Evolutionary conservation across 768 basidiomycete genomes (phyloP), one percentile per base, ranked within the genome.

Genomic region (Pleurotus eryngii): DNA sequence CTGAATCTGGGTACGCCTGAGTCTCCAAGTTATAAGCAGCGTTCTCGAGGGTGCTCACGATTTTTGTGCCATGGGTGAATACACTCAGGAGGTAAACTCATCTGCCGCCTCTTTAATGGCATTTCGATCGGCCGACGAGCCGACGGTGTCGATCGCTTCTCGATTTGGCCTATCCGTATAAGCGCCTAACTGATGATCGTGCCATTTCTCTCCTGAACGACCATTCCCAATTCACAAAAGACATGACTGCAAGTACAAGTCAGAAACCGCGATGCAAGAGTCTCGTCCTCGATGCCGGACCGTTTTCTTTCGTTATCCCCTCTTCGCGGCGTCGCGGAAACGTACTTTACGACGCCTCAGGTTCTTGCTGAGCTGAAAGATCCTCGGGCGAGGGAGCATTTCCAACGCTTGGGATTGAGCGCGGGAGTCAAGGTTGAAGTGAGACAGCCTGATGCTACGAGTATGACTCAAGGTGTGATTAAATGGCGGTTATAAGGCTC

Each of bases 281-380:
- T 60, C 82, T 98, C 12, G 87, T 98, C 5, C 85, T 98, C 49
- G 96, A 98, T 81, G 89, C 96, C 0, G 95, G 94, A 1, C 95
- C 96, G 3, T 77, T 98, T 98, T 0, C 85, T 98, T 3, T 92
- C 93, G 3, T 77, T 96, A 2, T 88, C 90, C 0, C 93, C 95
- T 0, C 81, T 98, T 7, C 81, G 92, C n/a, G 93, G 94, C 9
- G 74, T 98, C 24, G 92, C 97, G 17, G 80, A 88, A 61, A 83
- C 83, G 35, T 98, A 90, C 69, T 74, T 91, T 59, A 96, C 95
- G 5, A 90, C 92, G 1, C 95, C 94, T 0, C 90, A 94, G 63
- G 95, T 98, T 7, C 75, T 98, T 27, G 80, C 84, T 3, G 97
- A 99, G 70, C 74, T 99, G 62, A 88, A 91, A 70, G 96, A 98